Evolutionary conservation across 1,139 yeast species (phyloP).

Genomic region (Debaryomycetaceae sp.): DNA sequence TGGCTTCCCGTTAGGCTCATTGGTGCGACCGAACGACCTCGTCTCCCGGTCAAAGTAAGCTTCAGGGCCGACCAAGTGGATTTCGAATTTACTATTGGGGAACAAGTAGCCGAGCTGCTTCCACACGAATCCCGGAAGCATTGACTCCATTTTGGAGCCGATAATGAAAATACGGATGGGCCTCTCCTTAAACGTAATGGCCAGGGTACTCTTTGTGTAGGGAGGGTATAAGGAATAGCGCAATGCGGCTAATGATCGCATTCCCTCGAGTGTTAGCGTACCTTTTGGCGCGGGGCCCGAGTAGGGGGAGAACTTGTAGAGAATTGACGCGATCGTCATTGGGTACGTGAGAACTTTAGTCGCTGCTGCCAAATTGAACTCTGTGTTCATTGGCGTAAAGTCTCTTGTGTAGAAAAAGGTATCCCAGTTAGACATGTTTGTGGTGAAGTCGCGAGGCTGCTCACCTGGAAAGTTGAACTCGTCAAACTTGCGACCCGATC

Average conservation of each 20-base stretch:
- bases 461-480: slow-evolving; percentile 87
- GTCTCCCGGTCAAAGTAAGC: slow-evolving; percentile 56
- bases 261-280: slow-evolving; percentile 82
- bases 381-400: slow-evolving; percentile 93
- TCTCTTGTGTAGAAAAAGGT: slow-evolving; percentile 86
- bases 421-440: slow-evolving; percentile 85
- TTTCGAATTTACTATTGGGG: slow-evolving; percentile 73
- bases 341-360: slow-evolving; percentile 94
- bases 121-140: slow-evolving; percentile 94
- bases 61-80: slow-evolving; percentile 93
- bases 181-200: slow-evolving; percentile 57
- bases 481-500: slow-evolving; percentile 89
- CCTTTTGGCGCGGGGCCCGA: slow-evolving; percentile 63
- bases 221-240: slow-evolving; percentile 81
- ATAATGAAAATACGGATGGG: slow-evolving; percentile 83
- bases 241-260: slow-evolving; percentile 84
- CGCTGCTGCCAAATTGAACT: slow-evolving; percentile 89
- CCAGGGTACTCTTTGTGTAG: slow-evolving; percentile 29
- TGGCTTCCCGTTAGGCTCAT: slow-evolving; percentile 43
- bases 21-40: slow-evolving; percentile 25
- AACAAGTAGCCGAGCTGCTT: slow-evolving; percentile 80
- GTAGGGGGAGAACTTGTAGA: slow-evolving; percentile 84
- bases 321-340: slow-evolving; percentile 70
- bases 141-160: slow-evolving; percentile 90
- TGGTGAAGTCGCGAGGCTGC: slow-evolving; percentile 66